Evolutionary conservation across 2,329 filamentous ascomycete genomes (phyloP).

Genomic region (Rhynchosporium agropyri): DNA sequence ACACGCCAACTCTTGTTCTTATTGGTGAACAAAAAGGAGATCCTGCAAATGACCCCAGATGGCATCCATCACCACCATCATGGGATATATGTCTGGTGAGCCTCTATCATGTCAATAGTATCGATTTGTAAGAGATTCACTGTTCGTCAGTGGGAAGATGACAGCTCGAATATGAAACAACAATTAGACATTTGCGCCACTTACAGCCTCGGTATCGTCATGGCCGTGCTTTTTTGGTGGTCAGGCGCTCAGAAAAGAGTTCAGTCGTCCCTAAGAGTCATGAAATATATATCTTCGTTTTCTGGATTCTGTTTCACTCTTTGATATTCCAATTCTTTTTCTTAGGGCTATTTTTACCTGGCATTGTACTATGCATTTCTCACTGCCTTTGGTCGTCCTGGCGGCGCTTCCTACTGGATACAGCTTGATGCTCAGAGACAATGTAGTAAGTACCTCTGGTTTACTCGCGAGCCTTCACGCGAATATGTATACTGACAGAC

Average conservation of each 20-base stretch:
- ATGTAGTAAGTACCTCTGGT: conserved; percentile 9
- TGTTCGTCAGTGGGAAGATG: not conserved
- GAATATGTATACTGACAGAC: not conserved
- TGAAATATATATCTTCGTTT: not conserved
- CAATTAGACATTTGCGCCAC: not conserved
- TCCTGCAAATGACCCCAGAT: not conserved
- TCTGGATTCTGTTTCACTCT: not conserved
- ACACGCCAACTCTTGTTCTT: not conserved
- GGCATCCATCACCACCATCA: not conserved
- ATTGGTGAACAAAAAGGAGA: not conserved
- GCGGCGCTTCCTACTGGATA: conserved; percentile 11
- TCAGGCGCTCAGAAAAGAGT: not conserved
- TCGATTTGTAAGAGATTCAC: not conserved
- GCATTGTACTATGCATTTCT: not conserved
- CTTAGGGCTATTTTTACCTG: not conserved
- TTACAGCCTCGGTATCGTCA: not conserved
- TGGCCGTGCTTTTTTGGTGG: not conserved
- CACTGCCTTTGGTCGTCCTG: not conserved
- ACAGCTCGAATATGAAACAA: not conserved
- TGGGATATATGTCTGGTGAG: conserved; percentile 2
- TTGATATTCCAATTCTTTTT: not conserved
- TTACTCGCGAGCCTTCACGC: not conserved
- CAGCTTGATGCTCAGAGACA: conserved; percentile 18
- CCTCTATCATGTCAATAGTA: not conserved
- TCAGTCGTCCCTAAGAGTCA: not conserved